These are phyloP conservation scores for Aspergillus sp. DNA, from an alignment of 2,329 filamentous ascomycete genomes.

Conservation along the genomic window DNA sequence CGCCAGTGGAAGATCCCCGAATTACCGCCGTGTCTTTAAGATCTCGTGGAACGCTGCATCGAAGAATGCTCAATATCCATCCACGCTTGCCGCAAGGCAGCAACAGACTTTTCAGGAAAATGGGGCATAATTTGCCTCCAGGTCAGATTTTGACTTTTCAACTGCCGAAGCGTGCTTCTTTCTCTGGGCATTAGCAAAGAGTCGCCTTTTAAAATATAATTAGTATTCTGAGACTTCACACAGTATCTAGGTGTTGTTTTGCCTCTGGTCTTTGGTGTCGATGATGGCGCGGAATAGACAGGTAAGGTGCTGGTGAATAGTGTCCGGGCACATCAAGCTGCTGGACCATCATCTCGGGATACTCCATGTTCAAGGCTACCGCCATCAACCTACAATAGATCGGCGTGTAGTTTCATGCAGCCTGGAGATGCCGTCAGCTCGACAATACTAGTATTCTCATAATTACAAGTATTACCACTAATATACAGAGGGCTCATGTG, in stretches of 20 bases:
- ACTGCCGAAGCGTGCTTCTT: slow-evolving; percentile 2
- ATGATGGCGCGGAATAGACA: slow-evolving; percentile 3
- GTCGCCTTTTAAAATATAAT: slow-evolving; percentile 2
- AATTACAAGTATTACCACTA: too few relatives aligned
- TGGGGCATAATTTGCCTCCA: slow-evolving; percentile 6
- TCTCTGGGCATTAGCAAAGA: slow-evolving; percentile 6
- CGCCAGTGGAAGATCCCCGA: slow-evolving; percentile 2
- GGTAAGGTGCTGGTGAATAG: slow-evolving; percentile 2
- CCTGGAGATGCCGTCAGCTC: too few relatives aligned
- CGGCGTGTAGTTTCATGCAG: too few relatives aligned
- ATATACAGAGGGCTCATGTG: too few relatives aligned
- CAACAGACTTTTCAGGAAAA: slow-evolving; percentile 7
- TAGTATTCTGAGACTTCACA: slow-evolving; percentile 6
- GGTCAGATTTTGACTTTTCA: slow-evolving; percentile 9
- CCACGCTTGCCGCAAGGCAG: slow-evolving; percentile 5
- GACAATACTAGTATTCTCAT: too few relatives aligned
- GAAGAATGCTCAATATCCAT: slow-evolving; percentile 8
- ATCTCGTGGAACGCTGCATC: not conserved
- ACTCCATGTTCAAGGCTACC: not conserved
- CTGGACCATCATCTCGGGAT: not conserved
- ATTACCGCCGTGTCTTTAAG: not conserved
- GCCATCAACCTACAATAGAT: not conserved
- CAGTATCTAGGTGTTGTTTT: slow-evolving; percentile 6
- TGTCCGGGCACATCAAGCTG: slow-evolving; percentile 4
- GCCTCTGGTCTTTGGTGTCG: slow-evolving; percentile 6